Evolutionary conservation across 140 eudicot genomes (phyloP), one percentile per base, ranked within the genome.

Genomic region (Flaveria floridana): DNA sequence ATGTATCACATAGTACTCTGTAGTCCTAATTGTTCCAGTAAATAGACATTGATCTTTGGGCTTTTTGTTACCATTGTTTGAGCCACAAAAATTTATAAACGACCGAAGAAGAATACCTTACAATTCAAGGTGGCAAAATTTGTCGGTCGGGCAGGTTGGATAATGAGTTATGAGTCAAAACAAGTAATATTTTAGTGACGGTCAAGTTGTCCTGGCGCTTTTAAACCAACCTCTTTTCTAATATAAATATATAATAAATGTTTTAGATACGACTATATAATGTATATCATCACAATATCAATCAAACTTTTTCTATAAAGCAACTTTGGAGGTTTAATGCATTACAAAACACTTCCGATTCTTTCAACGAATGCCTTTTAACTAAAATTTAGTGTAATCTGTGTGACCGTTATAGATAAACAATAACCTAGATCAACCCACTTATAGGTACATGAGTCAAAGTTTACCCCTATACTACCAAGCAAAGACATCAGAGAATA

Each of bases 121-220:
- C 30, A 65, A n/a, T 4, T 63, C n/a, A 47, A 65, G 70, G 70
- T 65, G 50, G 51, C 47, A 65, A 65, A 34, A 65, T 37, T 26
- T 34, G 15, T 12, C 34, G 15, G 30, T 57, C 14, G 2, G 6
- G 61, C 21, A n/a, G 26, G 50, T 37, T 34, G 56, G 37, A 15
- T 69, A 25, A 48, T 37, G 48, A 48, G 50, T 37, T 6, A 65
- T 37, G 48, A 48, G 50, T 16, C 26, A 65, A 65, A 65, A 65
- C 51, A n/a, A 0, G 66, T 59, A 59, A 23, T 59, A 3, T 23
- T 10, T 11, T 12, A 8, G 39, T 10, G 16, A 21, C 6, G 6
- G 37, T 8, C 64, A 57, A 52, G 59, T 52, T 52, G 8, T n/a
- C 21, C 16, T n/a, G 23, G 16, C 6, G 0, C 6, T 14, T 30